Evolutionary conservation across 495 filamentous ascomycete genomes (phyloP), one percentile per base, ranked within the genome.

Genomic region (Hypoxylon crocopeplum): DNA sequence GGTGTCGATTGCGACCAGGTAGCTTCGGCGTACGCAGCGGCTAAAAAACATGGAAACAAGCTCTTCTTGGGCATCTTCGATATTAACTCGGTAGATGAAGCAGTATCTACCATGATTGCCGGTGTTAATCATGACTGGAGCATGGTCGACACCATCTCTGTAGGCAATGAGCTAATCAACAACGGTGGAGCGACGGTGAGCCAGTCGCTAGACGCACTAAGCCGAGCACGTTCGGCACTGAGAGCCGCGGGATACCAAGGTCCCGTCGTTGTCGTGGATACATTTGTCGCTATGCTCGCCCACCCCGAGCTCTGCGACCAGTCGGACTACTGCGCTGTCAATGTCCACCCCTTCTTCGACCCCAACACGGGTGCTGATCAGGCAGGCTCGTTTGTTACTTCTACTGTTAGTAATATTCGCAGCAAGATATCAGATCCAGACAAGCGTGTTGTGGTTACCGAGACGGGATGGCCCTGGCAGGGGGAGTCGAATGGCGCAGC

Each of bases 291-390:
- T 1, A 77, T 87, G 21, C 72, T 85, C 47, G 65, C 71, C 32
- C 83, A 96, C 56, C 87, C 89, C 0, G 72, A 81, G 51, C 75
- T 97, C 39, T 96, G 92, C 73, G 67, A 85, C 7, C 79, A 73
- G 20, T 88, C 86, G 5, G 92, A 95, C 60, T 91, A 88, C 72
- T 90, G 86, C 62, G 88, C 91, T 1, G 83, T 87, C 30, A 96
- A 97, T 66, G 80, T 83, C 55, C 92, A 97, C 66, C 82, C 91
- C 10, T 97, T 92, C 78, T 96, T 96, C 69, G 88, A 93, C 57
- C 73, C 77, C 2, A 81, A 78, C 7, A 78, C 82, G 22, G 65
- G 55, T 5, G 75, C 92, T 4, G 66, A 72, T 1, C 68, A 76
- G 21, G 83, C 92, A 5, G 92, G 91, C 10, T 50, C 71, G 2